Conservation (phyloP, 306 rosid genomes). For the Trifolium pratense region DNA sequence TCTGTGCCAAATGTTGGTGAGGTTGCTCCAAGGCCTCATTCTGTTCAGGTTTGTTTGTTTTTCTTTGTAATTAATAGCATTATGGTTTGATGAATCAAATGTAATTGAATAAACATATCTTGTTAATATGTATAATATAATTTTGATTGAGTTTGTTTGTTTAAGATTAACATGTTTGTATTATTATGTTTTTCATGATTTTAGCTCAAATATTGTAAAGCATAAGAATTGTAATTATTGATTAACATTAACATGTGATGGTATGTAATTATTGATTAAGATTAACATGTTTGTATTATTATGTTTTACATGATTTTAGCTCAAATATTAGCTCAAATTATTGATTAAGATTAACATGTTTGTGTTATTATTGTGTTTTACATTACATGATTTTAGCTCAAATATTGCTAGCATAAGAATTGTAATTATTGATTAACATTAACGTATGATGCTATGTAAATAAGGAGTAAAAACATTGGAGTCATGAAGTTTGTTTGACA, state of each 20-base stretch:
- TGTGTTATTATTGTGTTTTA: constrained; percentile 12
- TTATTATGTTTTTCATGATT: not conserved
- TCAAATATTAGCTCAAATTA: too few species aligned
- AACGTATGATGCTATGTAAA: constrained; percentile 8
- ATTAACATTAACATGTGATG: constrained; percentile 19
- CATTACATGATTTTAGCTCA: constrained; percentile 4
- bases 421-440: constrained; percentile 17
- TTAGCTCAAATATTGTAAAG: not conserved
- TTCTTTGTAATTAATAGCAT: not conserved
- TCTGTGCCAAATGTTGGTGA: constrained; percentile 47
- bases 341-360: not conserved
- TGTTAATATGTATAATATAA: not conserved
- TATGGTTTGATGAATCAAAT: constrained; percentile 25
- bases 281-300: not conserved
- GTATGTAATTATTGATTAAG: too few species aligned
- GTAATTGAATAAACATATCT: not conserved
- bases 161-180: not conserved
- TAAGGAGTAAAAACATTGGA: not conserved
- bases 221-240: not conserved
- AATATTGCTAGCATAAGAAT: not conserved
- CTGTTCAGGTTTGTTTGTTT: constrained; percentile 56
- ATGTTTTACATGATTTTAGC: not conserved
- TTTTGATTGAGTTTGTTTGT: constrained; percentile 22
- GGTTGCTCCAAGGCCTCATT: constrained; percentile 48
- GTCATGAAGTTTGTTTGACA: not conserved